A percentile compares a stretch with the other conserved stretches of the same genome.
These are phyloP conservation scores for Lophium mytilinum DNA, from an alignment of 495 filamentous ascomycete species.

Conservation along the genomic window DNA sequence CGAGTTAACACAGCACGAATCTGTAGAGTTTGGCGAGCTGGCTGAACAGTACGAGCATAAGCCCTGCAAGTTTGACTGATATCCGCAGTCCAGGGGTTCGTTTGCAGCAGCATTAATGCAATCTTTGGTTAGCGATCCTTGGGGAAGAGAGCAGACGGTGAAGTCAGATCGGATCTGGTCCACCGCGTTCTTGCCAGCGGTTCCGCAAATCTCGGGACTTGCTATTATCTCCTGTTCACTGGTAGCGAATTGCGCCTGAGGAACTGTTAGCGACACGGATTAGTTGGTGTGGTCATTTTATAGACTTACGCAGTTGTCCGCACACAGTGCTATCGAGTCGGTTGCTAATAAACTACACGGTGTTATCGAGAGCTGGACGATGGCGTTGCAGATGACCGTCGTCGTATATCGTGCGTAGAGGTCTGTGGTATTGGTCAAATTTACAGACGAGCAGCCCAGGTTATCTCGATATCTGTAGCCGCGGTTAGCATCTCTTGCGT, in stretches of 20 bases:
- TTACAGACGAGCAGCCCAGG: conserved; percentile 74
- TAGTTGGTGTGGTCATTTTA: background rate
- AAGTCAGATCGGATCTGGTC: conserved; percentile 86
- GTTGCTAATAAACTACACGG: conserved; percentile 56
- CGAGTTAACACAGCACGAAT: conserved; percentile 89
- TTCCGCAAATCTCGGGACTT: conserved; percentile 65
- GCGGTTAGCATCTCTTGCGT: conserved; percentile 19
- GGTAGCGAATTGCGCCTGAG: conserved; percentile 69
- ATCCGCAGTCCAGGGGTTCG: conserved; percentile 85
- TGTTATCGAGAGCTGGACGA: conserved; percentile 83
- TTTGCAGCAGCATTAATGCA: conserved; percentile 75
- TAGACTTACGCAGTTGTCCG: conserved; percentile 72
- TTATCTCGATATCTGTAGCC: conserved; percentile 56
- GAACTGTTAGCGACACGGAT: conserved; percentile 4
- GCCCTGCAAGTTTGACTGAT: conserved; percentile 66
- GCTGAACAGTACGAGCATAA: conserved; percentile 79
- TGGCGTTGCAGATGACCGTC: conserved; percentile 86
- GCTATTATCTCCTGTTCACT: conserved; percentile 78
- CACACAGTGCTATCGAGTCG: conserved; percentile 72
- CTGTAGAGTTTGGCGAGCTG: conserved; percentile 80
- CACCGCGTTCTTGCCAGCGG: conserved; percentile 52
- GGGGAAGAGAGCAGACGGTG: conserved; percentile 75
- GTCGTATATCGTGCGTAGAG: conserved; percentile 92
- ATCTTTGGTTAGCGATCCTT: conserved; percentile 59
- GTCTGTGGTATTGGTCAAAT: conserved; percentile 70